Evolutionary conservation across 1,139 yeast species (phyloP), one percentile per base, ranked within the genome.

Genomic region (Lodderomyces oxycetoniae): DNA sequence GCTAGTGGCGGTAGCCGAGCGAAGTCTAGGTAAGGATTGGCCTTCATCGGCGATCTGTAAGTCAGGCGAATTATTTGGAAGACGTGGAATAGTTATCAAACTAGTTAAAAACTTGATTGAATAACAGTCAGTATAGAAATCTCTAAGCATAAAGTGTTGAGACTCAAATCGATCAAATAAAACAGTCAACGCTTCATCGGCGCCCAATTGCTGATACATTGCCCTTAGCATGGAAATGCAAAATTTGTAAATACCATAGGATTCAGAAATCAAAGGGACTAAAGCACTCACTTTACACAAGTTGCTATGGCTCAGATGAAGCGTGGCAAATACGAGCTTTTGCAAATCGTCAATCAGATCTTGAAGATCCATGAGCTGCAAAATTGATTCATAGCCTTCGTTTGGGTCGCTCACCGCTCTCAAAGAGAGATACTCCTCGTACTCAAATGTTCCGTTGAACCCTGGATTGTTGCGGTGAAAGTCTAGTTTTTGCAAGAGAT

Each of bases 391-490:
- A 53, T 85, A 91, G 5, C 97, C 97, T 60, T 88, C 96, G 53
- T 91, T 89, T 3, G 96, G 96, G 53, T 91, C 96, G 50, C 86
- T 82, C 26, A 87, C 94, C 3, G 89, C 80, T 41, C 88, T 74
- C 46, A 91, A 70, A 2, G 96, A 86, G 29, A 89, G 79, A 53
- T 89, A 91, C 53, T 91, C 98, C 55, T 88, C 95, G 52, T 91
- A 91, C 55, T 91, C 98, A 59, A 91, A 91, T 30, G 89, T 88
- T 14, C 97, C 97, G 52, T 85, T 89, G 61, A 89, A 91, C 2
- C 89, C 95, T 10, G 87, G 79, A 52, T 91, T 95, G 41, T 75
- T 72, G 37, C 83, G 76, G 55, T 91, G 97, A 57, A 91, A 91
- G 39, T 76, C 77, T 44, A 91, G 70, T 54, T 91, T 91, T 49